Evolutionary conservation across 2,329 filamentous ascomycete genomes (phyloP).

Genomic region (Calonectria pteridis): DNA sequence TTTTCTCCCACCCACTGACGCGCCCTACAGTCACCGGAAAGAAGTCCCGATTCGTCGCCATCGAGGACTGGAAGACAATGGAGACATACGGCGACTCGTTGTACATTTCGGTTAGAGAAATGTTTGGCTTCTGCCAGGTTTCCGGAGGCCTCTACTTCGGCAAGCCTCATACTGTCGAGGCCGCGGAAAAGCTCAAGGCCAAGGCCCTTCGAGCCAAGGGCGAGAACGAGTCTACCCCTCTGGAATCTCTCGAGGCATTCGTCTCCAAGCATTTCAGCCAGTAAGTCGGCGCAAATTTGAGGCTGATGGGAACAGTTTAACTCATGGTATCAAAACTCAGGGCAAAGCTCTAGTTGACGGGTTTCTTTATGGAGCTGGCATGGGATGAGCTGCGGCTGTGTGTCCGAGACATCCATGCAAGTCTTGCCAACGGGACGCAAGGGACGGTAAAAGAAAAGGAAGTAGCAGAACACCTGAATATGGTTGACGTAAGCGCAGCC

Average conservation of each 20-base stretch:
- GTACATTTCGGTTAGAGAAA: not conserved
- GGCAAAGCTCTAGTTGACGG: too few species aligned
- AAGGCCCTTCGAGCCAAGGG: not conserved
- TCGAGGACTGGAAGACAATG: slow-evolving; percentile 11
- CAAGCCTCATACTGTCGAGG: not conserved
- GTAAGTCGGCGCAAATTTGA: not conserved
- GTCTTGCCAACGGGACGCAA: too few species aligned
- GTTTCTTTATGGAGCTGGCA: too few species aligned
- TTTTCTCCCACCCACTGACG: not conserved
- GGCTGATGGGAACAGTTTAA: too few species aligned
- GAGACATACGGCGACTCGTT: not conserved
- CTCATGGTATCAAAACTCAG: too few species aligned
- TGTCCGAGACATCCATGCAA: too few species aligned
- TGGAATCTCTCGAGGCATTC: not conserved
- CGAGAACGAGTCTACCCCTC: not conserved
- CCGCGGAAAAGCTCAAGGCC: not conserved
- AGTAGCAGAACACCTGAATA: not conserved
- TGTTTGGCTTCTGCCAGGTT: slow-evolving; percentile 12
- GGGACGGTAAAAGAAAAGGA: too few species aligned
- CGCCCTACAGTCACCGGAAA: not conserved
- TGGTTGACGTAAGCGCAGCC: not conserved
- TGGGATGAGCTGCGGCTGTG: too few species aligned
- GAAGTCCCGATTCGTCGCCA: not conserved
- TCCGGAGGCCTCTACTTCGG: slow-evolving; percentile 3
- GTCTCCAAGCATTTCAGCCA: not conserved